These are phyloP conservation scores for Zopfochytrium polystomum DNA, from an alignment of 371 early-diverging fungal genomes.

Conservation along the genomic window DNA sequence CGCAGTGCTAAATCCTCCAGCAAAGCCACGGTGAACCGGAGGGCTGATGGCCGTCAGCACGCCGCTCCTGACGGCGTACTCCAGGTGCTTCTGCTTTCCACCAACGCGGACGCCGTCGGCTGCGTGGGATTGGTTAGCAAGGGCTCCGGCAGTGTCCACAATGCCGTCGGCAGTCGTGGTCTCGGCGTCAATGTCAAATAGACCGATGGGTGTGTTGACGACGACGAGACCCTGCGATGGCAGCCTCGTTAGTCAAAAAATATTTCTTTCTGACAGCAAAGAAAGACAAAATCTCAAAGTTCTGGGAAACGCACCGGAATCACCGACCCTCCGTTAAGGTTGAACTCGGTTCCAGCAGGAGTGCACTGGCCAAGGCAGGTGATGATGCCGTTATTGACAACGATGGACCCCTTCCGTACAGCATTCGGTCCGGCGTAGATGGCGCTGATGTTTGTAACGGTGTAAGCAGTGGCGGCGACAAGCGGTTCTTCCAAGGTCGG, in stretches of 20 bases:
- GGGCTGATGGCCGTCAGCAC: slow-evolving; percentile 25
- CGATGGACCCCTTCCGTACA: slow-evolving; percentile 9
- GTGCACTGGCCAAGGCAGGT: slow-evolving; percentile 34
- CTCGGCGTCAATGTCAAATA: slow-evolving; percentile 36
- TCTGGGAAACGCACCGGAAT: slow-evolving; percentile 30
- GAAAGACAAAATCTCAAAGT: background rate
- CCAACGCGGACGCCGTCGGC: slow-evolving; percentile 32
- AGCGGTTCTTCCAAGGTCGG: background rate
- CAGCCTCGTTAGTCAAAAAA: too few species aligned
- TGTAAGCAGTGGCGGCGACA: slow-evolving; percentile 6
- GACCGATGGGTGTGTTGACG: slow-evolving; percentile 24
- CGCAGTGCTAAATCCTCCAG: slow-evolving; percentile 25
- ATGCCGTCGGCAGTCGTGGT: slow-evolving; percentile 27
- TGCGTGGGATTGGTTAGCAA: slow-evolving; percentile 15
- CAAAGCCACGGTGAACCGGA: slow-evolving; percentile 18
- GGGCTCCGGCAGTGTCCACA: slow-evolving; percentile 1
- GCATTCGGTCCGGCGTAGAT: slow-evolving; percentile 18
- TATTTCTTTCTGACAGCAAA: too few species aligned
- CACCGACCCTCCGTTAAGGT: slow-evolving; percentile 29
- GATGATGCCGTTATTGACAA: slow-evolving; percentile 33
- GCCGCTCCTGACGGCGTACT: slow-evolving; percentile 18
- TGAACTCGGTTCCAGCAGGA: slow-evolving; percentile 15
- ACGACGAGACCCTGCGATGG: slow-evolving; percentile 24
- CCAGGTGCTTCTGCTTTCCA: slow-evolving; percentile 19
- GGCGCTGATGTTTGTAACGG: slow-evolving; percentile 18